Evolutionary conservation across 192 early-diverging fungal genomes (phyloP), one percentile per base, ranked within the genome.

Genomic region (Podila minutissima): DNA sequence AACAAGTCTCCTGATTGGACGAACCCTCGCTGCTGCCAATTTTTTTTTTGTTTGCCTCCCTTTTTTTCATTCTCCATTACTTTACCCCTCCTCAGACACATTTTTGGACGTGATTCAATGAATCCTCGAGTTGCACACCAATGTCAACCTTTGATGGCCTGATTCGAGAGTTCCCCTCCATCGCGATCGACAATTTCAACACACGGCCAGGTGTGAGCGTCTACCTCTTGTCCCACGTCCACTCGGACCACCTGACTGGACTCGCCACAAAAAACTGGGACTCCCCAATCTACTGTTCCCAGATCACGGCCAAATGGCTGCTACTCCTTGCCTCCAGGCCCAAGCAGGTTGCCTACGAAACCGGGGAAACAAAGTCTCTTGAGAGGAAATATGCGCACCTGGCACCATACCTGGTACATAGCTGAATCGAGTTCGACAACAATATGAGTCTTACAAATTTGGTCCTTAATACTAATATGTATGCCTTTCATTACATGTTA

Each of bases 121-220:
- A 28, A 26, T 41, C 22, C 8, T 69, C 32, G 35, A 11, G 35
- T 11, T 37, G 9, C 1, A 15, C 41, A 46, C 41, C 24, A 35
- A 88, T 88, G 87, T 82, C 75, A 22, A 87, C 87, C 3, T 88
- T 88, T 79, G 87, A 88, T 53, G 87, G 87, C 11, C 82, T 82
- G 59, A 84, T 88, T 22, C 71, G 86, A 35, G 83, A 89, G 67
- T 89, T 86, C 69, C 88, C 88, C 6, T 62, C 78, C 15, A 82
- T 89, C 12, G 60, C 66, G 37, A 79, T 86, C 62, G 88, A 89
- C 62, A 66, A 74, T 37, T 89, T 83, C 60, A 38, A 29, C 13
- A 11, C 60, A 48, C 64, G 68, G 19, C 69, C 71, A 11, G 62
- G 74, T 3, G 67, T 83, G 15, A 66, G 59, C 1, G 64, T 74